Conservation (phyloP, 2,329 filamentous ascomycete genomes). For the Neofusicoccum laricinum region DNA sequence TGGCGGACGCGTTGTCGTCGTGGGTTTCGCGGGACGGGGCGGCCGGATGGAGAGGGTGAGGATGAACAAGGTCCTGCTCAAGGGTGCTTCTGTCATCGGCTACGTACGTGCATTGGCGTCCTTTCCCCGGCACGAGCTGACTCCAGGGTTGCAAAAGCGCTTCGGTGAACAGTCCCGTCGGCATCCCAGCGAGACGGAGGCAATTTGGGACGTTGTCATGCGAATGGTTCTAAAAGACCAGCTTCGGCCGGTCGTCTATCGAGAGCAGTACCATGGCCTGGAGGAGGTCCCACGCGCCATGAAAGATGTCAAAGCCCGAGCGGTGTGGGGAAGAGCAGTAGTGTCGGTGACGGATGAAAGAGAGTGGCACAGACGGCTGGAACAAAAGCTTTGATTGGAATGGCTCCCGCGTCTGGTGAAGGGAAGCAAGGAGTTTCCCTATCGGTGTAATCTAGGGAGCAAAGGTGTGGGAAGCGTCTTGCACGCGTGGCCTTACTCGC, state of each 20-base stretch:
- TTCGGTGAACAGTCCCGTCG: constrained; percentile 2
- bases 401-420: no score
- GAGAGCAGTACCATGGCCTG: background rate
- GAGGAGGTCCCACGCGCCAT: background rate
- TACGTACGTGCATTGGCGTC: constrained; percentile 42
- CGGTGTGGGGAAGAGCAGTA: background rate
- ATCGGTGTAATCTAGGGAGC: no score
- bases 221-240: background rate
- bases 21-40: constrained; percentile 57
- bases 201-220: background rate
- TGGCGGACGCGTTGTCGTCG: constrained; percentile 53
- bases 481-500: no score
- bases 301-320: background rate
- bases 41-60: constrained; percentile 54
- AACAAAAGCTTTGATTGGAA: no score
- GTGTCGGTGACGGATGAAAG: background rate
- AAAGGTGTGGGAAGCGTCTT: no score
- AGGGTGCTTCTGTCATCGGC: constrained; percentile 52
- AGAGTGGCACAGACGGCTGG: background rate
- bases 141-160: background rate
- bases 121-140: background rate
- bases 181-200: background rate
- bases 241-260: background rate
- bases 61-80: constrained; percentile 55
- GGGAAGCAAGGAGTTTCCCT: no score